Evolutionary conservation across 1,284 basidiomycete genomes (phyloP), one percentile per base, ranked within the genome.

Genomic region (Lentinula novae-zelandiae): DNA sequence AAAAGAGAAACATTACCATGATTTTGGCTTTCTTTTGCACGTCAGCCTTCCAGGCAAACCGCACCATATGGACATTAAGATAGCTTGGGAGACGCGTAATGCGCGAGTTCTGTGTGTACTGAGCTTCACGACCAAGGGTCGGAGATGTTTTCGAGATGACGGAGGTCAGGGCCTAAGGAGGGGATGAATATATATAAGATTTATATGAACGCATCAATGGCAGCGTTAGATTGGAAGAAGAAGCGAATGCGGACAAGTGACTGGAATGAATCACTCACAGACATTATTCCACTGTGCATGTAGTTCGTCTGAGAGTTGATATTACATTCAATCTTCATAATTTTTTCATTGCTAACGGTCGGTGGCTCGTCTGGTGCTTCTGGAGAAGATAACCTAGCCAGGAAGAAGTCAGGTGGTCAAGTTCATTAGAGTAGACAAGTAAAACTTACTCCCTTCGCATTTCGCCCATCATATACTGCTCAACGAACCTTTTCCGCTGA

Each of bases 21-120:
- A 96, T 95, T 76, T 96, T 96, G 1, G 92, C 86, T 70, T 95
- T 96, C 78, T 94, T 95, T 66, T 80, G 79, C 62, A 98, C 96
- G 67, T 98, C 96, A 50, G 86, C 81, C 63, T 94, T 81, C 96
- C 96, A 99, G 65, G 90, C 93, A 75, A 99, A 99, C 53, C 97
- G 89, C 6, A 96, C 95, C 88, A 98, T 92, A 68, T 96, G 94
- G 3, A 96, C 85, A 8, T 90, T 89, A 44, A 97, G 82, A 70
- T 96, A 95, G 5, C 84, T 74, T 0, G 96, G 97, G 31, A 98
- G 77, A 13, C 96, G 84, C 5, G 92, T 87, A 53, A 99, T 75
- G 3, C 95, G 87, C 7, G 92, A 91, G 49, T 84, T 86, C 72
- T 93, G 89, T n/a, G 82, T 85, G 76, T 98, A 99, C 1, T 84